Base-by-base conservation (phyloP, 371 early-diverging fungal species). In the Mycotypha africana region DNA sequence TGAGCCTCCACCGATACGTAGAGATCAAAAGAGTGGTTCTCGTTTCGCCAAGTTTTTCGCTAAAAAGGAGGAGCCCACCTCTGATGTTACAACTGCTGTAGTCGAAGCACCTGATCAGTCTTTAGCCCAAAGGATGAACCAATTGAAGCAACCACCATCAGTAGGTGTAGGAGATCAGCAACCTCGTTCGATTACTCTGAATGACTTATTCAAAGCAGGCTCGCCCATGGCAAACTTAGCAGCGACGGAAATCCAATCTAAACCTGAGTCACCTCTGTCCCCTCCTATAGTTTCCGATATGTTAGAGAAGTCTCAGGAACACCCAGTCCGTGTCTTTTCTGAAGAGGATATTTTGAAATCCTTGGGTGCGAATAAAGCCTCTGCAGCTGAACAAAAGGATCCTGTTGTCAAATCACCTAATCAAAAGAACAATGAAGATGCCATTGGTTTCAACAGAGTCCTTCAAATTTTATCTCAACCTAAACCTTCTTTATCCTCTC, bases 11-110 rank as follows among this genome's bases (percentile, higher is more conserved):
- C n/a, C n/a, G n/a, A n/a, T n/a, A n/a, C 66, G 66, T 40, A 56
- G 58, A 28, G 60, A 76, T 19, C 70, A 68, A 14, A 52, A 58
- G 30, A 38, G 49, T 30, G 77, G 78, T 0, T 82, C 83, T 8
- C 78, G 83, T 14, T 82, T 82, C 58, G 83, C 83, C 6, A 74
- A 70, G 14, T 82, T 82, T 58, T 82, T 82, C 55, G 60, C 78
- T 9, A 62, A 65, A 34, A 60, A 65, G 9, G 65, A 74, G 33
- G 79, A 73, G 35, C 61, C 55, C 16, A 32, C 16, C 21, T 39
- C 22, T 26, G 25, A 28, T 28, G 30, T 28, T 28, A n/a, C n/a
- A 6, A n/a, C 7, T 32, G 23, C 44, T 15, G 34, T 23, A 7
- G 11, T 22, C 0, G 31, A 16, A 42, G 21, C 42, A 14, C 20